Evolutionary conservation across 768 basidiomycete species (phyloP).

Genomic region (Mycena chlorophos): DNA sequence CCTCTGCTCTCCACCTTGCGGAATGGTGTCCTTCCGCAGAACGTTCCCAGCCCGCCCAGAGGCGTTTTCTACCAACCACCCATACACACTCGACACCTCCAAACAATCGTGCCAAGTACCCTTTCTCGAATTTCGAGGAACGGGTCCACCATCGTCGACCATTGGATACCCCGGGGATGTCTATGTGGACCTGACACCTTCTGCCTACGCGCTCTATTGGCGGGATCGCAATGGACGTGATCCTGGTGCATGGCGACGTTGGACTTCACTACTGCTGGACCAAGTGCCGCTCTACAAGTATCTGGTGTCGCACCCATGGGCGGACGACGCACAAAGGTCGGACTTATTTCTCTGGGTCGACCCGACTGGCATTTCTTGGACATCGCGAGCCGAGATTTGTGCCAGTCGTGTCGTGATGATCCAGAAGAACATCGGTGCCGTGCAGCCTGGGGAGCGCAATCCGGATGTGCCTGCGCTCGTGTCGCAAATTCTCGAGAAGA

Average conservation of each 20-base stretch:
- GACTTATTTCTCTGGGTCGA: slow-evolving; percentile 18
- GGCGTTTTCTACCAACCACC: slow-evolving; percentile 13
- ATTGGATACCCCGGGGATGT: slow-evolving; percentile 28
- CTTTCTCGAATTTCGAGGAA: slow-evolving; percentile 28
- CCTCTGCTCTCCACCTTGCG: neutral
- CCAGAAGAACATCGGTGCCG: slow-evolving; percentile 4
- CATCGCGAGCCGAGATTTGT: slow-evolving; percentile 9
- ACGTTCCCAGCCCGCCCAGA: slow-evolving; percentile 17
- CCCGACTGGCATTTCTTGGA: slow-evolving; percentile 13
- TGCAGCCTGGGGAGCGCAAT: neutral
- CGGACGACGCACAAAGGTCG: slow-evolving; percentile 4
- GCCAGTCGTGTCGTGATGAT: slow-evolving; percentile 14
- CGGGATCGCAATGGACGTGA: slow-evolving; percentile 7
- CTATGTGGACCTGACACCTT: slow-evolving; percentile 24
- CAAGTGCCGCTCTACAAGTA: slow-evolving; percentile 7
- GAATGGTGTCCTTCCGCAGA: slow-evolving; percentile 23
- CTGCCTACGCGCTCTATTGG: slow-evolving; percentile 10
- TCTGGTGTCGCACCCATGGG: slow-evolving; percentile 16
- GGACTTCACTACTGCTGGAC: slow-evolving; percentile 10
- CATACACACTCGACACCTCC: slow-evolving; percentile 19
- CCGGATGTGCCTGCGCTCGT: slow-evolving; percentile 10
- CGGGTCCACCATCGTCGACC: slow-evolving; percentile 25
- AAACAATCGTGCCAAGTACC: slow-evolving; percentile 13
- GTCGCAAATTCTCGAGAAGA: slow-evolving; percentile 9
- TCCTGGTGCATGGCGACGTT: slow-evolving; percentile 9